phyloP scores from a whole-genome alignment of 495 filamentous ascomycete species.

The Aspergillus indologenus region DNA sequence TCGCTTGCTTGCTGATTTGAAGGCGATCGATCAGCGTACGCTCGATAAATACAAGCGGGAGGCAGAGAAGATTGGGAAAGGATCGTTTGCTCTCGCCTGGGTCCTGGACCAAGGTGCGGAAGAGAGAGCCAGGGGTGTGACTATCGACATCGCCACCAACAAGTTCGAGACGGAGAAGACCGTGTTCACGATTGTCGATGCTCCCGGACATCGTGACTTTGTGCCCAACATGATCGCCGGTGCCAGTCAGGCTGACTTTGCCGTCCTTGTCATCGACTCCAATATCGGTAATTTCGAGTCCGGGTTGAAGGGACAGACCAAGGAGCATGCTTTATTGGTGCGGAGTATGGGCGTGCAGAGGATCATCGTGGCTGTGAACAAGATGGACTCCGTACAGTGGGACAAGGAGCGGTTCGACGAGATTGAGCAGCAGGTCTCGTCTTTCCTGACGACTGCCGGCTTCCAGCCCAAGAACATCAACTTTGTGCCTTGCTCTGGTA shows the following conservation, averaged over 20 bases:
- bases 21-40: conserved; percentile 80
- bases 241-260: conserved; percentile 93
- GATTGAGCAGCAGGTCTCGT: conserved; percentile 76
- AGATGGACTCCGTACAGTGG: conserved; percentile 85
- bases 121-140: conserved; percentile 86
- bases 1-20: conserved; percentile 82
- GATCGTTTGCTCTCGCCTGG: conserved; percentile 95
- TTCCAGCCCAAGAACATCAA: conserved; percentile 76
- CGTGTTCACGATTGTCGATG: conserved; percentile 90
- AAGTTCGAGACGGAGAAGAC: conserved; percentile 86
- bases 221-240: conserved; percentile 99
- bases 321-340: conserved; percentile 85
- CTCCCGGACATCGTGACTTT: conserved; percentile 92
- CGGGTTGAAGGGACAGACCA: conserved; percentile 89
- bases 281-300: conserved; percentile 86
- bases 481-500: conserved; percentile 86
- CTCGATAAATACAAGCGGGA: conserved; percentile 85
- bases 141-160: conserved; percentile 93
- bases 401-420: conserved; percentile 75
- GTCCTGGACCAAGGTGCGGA: conserved; percentile 87
- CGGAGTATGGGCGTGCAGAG: conserved; percentile 89
- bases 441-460: conserved; percentile 76
- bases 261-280: conserved; percentile 89
- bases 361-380: conserved; percentile 89
- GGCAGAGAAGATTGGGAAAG: conserved; percentile 87